Base-by-base conservation (phyloP, 2,329 filamentous ascomycete species). In the Neonectria faginata region DNA sequence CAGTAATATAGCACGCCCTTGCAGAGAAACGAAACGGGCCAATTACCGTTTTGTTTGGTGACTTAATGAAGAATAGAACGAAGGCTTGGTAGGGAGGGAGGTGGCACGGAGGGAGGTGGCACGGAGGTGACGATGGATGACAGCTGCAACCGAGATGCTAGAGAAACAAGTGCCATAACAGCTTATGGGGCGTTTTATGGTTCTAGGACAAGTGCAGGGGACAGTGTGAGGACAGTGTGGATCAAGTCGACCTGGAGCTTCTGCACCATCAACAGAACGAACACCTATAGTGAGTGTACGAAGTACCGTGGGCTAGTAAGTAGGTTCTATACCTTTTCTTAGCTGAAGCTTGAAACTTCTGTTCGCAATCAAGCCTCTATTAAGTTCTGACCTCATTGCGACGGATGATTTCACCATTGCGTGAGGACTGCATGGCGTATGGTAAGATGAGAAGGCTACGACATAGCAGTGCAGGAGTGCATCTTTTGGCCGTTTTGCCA, bases 141-240 rank as follows among this genome's bases (percentile, higher is more conserved):
- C 48, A 50, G 60, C 60, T 60, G 55, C 44, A 73, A 65, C 69
- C 65, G 70, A 73, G 59, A 69, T 70, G 51, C 64, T 73, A 60
- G 66, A 70, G 64, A 70, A 66, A 72, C 66, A 66, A 73, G 53
- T 73, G 71, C 71, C 67, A 68, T 68, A 53, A 47, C 60, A 48
- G 56, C 12, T 42, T 57, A 62, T 69, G 70, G 70, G 55, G 65
- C 69, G 64, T 63, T 63, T 67, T 33, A 45, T 47, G 20, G 52
- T 11, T 39, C 16, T 41, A 41, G 57, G 59, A 64, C 58, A 56
- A 62, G 57, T 45, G 29, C 10, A 20, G 69, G 60, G 70, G 70
- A 70, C 70, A 64, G 70, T 72, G 63, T 48, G 27, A 12, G 39
- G 6, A 72, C 70, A 70, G 70, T 73, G 54, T 41, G 41, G 48